Evolutionary conservation across 495 filamentous ascomycete species (phyloP).

Genomic region (Paragyromitra xinjiangensis): DNA sequence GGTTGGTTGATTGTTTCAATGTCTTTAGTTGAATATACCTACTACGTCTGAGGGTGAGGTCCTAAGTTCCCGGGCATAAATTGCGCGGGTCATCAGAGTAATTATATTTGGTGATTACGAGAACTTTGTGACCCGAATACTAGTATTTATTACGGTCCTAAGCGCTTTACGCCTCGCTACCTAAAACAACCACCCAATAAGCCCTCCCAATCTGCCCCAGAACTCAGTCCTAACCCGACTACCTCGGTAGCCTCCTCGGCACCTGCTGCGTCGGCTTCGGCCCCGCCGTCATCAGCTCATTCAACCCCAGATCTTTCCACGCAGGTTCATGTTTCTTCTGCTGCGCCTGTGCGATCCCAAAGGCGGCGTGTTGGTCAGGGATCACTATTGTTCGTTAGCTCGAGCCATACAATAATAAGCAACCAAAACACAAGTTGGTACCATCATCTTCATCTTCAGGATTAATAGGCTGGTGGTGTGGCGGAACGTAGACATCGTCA

Average conservation of each 20-base stretch:
- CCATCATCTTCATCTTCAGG: slow-evolving; percentile 97
- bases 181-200: not conserved
- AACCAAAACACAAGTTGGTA: not conserved
- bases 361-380: slow-evolving; percentile 93
- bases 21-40: no score
- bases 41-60: no score
- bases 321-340: slow-evolving; percentile 73
- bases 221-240: not conserved
- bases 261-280: slow-evolving; percentile 55
- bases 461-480: slow-evolving; percentile 89
- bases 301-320: slow-evolving; percentile 87
- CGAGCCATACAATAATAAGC: not conserved
- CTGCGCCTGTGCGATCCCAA: slow-evolving; percentile 89
- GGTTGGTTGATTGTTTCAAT: no score
- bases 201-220: not conserved
- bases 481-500: slow-evolving; percentile 86
- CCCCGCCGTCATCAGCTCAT: slow-evolving; percentile 71
- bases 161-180: no score
- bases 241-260: slow-evolving; percentile 39
- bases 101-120: no score
- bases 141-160: no score
- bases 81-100: no score
- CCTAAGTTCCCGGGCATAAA: no score
- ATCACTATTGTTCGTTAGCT: slow-evolving; percentile 64
- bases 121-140: no score